These are phyloP conservation scores for Teratosphaeria nubilosa DNA, from an alignment of 2,329 filamentous ascomycete genomes.

Conservation along the genomic window DNA sequence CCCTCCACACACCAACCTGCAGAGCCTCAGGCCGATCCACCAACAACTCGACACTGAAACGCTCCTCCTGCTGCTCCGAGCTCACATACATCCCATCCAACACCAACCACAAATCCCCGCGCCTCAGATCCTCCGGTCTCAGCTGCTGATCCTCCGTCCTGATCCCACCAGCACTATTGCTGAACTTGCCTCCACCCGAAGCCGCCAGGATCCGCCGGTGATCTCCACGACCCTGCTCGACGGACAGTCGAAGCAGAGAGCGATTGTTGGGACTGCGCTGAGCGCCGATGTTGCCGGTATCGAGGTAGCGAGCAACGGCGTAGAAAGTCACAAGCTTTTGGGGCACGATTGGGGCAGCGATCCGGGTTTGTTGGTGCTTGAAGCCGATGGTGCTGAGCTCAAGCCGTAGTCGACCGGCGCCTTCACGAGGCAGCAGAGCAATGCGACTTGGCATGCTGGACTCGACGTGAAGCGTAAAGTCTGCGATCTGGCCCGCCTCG, in stretches of 20 bases:
- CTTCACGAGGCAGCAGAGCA: slow-evolving; percentile 56
- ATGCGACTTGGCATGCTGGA: slow-evolving; percentile 50
- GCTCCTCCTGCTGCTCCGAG: slow-evolving; percentile 35
- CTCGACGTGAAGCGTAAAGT: slow-evolving; percentile 66
- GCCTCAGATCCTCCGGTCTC: slow-evolving; percentile 46
- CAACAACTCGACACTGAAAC: slow-evolving; percentile 41
- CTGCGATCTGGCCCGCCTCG: slow-evolving; percentile 64
- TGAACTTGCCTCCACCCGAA: slow-evolving; percentile 64
- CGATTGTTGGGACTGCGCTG: slow-evolving; percentile 15
- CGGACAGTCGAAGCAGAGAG: slow-evolving; percentile 54
- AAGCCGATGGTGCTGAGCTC: slow-evolving; percentile 47
- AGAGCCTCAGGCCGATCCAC: slow-evolving; percentile 36
- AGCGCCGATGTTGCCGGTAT: slow-evolving; percentile 10
- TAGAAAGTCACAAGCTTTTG: slow-evolving; percentile 38
- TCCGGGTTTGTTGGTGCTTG: slow-evolving; percentile 39
- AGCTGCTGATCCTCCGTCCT: slow-evolving; percentile 67
- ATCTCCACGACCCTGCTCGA: slow-evolving; percentile 62
- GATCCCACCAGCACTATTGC: slow-evolving; percentile 54
- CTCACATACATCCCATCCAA: slow-evolving; percentile 65
- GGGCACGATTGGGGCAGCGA: slow-evolving; percentile 43
- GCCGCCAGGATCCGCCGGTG: slow-evolving; percentile 54
- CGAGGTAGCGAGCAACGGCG: slow-evolving; percentile 16
- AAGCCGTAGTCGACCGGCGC: slow-evolving; percentile 61
- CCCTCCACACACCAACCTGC: slow-evolving; percentile 36
- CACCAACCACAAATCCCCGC: slow-evolving; percentile 63